phyloP scores from a whole-genome alignment of 768 basidiomycete species.

The Mycena indigotica region DNA sequence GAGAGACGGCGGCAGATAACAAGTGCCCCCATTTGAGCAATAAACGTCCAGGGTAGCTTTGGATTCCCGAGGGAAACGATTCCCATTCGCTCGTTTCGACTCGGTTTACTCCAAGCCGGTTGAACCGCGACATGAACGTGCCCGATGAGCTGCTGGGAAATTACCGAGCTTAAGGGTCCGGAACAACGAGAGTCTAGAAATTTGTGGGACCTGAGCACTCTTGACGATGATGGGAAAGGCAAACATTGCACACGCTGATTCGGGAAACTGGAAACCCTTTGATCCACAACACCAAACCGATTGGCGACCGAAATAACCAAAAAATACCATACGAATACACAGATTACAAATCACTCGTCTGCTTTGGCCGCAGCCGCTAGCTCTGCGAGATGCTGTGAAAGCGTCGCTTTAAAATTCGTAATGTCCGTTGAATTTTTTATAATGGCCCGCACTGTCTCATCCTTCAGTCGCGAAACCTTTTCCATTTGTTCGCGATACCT shows the following conservation, averaged over 20 bases:
- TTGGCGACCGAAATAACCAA: not conserved
- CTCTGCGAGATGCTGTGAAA: slow-evolving; percentile 69
- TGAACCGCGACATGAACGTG: not conserved
- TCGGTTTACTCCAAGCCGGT: slow-evolving; percentile 23
- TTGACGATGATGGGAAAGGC: not conserved
- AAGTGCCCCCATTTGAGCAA: slow-evolving; percentile 14
- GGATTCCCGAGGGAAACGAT: slow-evolving; percentile 13
- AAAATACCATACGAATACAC: slow-evolving; percentile 1
- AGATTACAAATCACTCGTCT: not conserved
- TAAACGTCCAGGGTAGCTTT: slow-evolving; percentile 11
- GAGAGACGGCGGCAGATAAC: slow-evolving; percentile 17
- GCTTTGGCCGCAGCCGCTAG: slow-evolving; percentile 37
- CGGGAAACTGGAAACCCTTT: not conserved
- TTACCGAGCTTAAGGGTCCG: not conserved
- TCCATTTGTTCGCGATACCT: slow-evolving; percentile 83
- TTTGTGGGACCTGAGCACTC: not conserved
- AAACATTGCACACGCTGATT: not conserved
- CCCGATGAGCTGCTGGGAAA: not conserved
- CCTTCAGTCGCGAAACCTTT: slow-evolving; percentile 70
- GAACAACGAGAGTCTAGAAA: not conserved
- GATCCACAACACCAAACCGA: not conserved
- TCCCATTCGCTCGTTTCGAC: slow-evolving; percentile 11
- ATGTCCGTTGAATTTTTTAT: slow-evolving; percentile 86
- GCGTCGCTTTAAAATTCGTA: slow-evolving; percentile 77
- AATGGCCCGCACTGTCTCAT: slow-evolving; percentile 79